phyloP scores from a whole-genome alignment of 2,329 filamentous ascomycete species.

The Penicillium sp. region DNA sequence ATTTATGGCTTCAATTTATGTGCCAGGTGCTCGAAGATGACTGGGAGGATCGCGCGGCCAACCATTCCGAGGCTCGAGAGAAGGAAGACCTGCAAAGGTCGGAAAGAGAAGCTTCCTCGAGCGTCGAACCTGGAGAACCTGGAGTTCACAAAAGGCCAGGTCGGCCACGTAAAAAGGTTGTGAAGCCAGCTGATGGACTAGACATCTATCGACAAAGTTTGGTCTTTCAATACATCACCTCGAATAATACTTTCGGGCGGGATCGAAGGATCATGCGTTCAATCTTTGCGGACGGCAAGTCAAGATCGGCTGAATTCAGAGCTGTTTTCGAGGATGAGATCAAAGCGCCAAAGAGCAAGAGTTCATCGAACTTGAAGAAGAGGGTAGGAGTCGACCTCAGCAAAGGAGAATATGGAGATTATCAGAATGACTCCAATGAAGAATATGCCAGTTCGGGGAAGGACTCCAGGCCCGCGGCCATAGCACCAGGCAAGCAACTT shows the following conservation, averaged over 20 bases:
- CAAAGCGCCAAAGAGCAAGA: conserved; percentile 33
- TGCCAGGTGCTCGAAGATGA: conserved; percentile 48
- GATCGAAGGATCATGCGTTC: conserved; percentile 48
- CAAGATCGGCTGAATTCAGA: conserved; percentile 43
- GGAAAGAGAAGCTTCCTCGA: not conserved
- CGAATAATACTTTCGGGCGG: conserved; percentile 32
- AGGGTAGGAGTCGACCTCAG: conserved; percentile 49
- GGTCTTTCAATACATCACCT: conserved; percentile 46
- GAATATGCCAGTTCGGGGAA: conserved; percentile 1
- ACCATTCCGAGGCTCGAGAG: conserved; percentile 21
- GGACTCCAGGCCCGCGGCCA: conserved; percentile 17
- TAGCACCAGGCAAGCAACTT: conserved; percentile 13
- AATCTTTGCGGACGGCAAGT: conserved; percentile 49
- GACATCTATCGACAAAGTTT: conserved; percentile 40
- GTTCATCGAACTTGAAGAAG: conserved; percentile 36
- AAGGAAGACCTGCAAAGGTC: conserved; percentile 20
- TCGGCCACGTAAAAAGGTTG: not conserved
- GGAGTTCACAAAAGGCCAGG: conserved; percentile 3
- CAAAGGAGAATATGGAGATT: conserved; percentile 49
- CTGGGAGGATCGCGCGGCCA: conserved; percentile 39
- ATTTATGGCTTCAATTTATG: conserved; percentile 75
- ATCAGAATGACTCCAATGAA: conserved; percentile 43
- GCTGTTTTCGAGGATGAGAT: conserved; percentile 49
- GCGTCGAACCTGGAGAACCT: not conserved
- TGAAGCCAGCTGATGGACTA: conserved; percentile 11